Evolutionary conservation across 768 basidiomycete genomes (phyloP), one percentile per base, ranked within the genome.

Genomic region (Termitomyces sp.): DNA sequence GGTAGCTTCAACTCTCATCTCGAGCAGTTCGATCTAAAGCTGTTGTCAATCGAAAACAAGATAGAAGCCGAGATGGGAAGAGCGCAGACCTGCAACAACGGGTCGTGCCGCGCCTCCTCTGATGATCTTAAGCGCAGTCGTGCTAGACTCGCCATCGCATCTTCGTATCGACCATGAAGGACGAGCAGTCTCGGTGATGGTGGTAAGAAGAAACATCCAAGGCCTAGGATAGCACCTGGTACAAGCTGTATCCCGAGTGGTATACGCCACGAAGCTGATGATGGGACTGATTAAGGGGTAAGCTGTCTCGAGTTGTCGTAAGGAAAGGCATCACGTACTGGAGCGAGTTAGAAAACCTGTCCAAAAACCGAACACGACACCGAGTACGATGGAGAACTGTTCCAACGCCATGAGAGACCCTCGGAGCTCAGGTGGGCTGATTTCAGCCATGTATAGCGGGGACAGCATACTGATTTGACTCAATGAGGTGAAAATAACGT

Each of bases 311-410:
- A 5, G 16, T 12, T 37, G 27, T 22, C 34, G 26, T 22, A 30
- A 16, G 50, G 22, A 53, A 40, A 53, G 39, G 24, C 33, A 33
- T 34, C 3, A 72, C 83, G 36, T 64, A 89, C 88, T 65, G 22
- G 79, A 69, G 14, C 91, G 83, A 0, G 90, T 93, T 44, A 82
- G 65, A 65, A 88, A 93, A 0, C 91, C 91, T 4, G 82, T 80
- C 91, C 91, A 93, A 64, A 93, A 93, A 2, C 91, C 91, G 14
- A 89, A 72, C 0, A 93, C 89, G 5, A 91, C 90, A 3, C 91
- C 91, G 0, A 88, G 72, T 14, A 93, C 90, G 50, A 93, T 93
- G 20, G 87, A 83, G 43, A 91, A 79, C 58, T 93, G 91, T 64
- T 93, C 91, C 3, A 93, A 75, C 1, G 89, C 85, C 72, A 92